Percentiles rank a stretch among this genome's conserved stretches.
These are phyloP conservation scores for Botrytis byssoidea DNA, from an alignment of 2,329 filamentous ascomycete species.

Conservation along the genomic window DNA sequence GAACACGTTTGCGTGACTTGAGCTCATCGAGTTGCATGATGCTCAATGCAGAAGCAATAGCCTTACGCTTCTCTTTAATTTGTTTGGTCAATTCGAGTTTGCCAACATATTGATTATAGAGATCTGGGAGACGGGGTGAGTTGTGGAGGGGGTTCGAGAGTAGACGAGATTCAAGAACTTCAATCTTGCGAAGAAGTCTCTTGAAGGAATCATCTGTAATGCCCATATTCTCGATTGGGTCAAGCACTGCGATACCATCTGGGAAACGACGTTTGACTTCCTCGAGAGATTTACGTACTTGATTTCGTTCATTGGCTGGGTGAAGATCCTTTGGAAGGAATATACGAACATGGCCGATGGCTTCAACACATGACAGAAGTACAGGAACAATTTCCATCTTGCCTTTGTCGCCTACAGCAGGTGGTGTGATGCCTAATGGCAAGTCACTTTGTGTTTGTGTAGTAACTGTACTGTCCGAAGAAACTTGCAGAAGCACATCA, in stretches of 20 bases:
- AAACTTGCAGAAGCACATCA: constrained; percentile 72
- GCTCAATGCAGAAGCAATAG: constrained; percentile 79
- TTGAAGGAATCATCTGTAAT: constrained; percentile 93
- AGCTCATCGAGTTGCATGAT: constrained; percentile 94
- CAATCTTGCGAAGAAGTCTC: constrained; percentile 90
- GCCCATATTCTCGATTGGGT: constrained; percentile 94
- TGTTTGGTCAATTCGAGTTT: constrained; percentile 75
- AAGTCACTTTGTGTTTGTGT: constrained; percentile 64
- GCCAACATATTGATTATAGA: constrained; percentile 82
- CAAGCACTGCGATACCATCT: constrained; percentile 83
- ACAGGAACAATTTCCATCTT: constrained; percentile 84
- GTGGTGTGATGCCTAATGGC: constrained; percentile 59
- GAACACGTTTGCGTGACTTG: constrained; percentile 91
- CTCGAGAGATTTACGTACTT: constrained; percentile 63
- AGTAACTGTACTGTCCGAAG: constrained; percentile 50
- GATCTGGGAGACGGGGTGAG: constrained; percentile 75
- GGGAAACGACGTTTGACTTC: constrained; percentile 88
- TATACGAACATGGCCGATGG: constrained; percentile 79
- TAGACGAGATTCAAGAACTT: constrained; percentile 88
- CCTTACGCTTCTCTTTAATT: constrained; percentile 86
- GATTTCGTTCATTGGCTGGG: constrained; percentile 65
- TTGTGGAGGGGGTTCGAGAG: constrained; percentile 89
- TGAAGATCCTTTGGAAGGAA: constrained; percentile 78
- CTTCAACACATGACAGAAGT: constrained; percentile 79
- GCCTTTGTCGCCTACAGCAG: constrained; percentile 60